phyloP scores from a whole-genome alignment of 2,329 filamentous ascomycete genomes.

The Trichoderma brevicompactum region DNA sequence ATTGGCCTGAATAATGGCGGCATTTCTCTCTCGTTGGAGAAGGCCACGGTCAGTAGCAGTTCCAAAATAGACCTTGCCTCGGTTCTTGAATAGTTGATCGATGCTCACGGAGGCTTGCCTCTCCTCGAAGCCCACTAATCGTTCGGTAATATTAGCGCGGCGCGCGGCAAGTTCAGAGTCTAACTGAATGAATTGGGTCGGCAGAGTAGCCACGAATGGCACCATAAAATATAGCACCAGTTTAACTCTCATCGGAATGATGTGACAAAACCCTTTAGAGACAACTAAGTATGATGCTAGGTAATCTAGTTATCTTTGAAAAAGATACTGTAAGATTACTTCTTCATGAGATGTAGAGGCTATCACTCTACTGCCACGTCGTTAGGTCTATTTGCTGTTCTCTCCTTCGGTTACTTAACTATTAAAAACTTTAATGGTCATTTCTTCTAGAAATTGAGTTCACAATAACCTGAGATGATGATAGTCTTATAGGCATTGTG shows the following conservation, averaged over 20 bases:
- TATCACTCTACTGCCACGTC: too few relatives aligned
- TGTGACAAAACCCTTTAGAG: too few relatives aligned
- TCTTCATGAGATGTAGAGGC: too few relatives aligned
- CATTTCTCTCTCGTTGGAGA: conserved; percentile 11
- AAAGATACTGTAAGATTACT: too few relatives aligned
- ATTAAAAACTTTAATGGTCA: too few relatives aligned
- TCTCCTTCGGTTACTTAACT: too few relatives aligned
- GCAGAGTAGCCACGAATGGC: not conserved
- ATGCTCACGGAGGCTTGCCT: conserved; percentile 10
- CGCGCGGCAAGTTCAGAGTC: conserved; percentile 9
- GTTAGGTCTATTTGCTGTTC: too few relatives aligned
- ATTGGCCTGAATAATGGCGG: conserved; percentile 13
- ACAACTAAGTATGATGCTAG: too few relatives aligned
- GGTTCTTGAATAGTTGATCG: not conserved
- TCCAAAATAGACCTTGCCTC: conserved; percentile 12
- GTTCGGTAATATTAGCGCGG: conserved; percentile 9
- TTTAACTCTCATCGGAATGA: not conserved
- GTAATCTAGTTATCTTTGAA: too few relatives aligned
- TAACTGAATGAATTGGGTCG: not conserved
- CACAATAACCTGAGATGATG: too few relatives aligned
- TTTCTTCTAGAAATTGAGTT: too few relatives aligned
- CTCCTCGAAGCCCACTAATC: not conserved
- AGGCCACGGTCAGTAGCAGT: conserved; percentile 18
- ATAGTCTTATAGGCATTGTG: too few relatives aligned
- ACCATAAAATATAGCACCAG: not conserved